A percentile compares a stretch with the other conserved stretches of the same genome.
Conservation (phyloP, 2,329 filamentous ascomycete species). For the Podosphaera xanthii region DNA sequence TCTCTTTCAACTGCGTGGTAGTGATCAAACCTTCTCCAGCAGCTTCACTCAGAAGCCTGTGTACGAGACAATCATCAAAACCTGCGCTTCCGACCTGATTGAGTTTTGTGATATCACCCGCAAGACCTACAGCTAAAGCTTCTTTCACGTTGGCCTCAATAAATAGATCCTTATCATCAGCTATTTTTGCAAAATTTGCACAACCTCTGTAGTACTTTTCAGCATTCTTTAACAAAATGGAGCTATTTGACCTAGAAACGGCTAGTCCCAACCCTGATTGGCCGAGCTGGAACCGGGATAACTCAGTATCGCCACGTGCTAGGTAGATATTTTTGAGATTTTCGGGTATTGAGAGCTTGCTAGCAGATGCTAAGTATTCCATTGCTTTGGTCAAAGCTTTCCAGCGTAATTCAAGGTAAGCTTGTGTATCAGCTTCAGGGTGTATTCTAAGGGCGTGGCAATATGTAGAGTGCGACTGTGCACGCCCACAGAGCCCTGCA, state of each 20-base stretch:
- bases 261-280: constrained; percentile 16
- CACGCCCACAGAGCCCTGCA: background rate
- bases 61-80: background rate
- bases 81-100: background rate
- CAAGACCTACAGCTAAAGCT: background rate
- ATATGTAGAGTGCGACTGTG: constrained; percentile 22
- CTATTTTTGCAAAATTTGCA: background rate
- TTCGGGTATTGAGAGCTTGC: constrained; percentile 25
- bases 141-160: constrained; percentile 1
- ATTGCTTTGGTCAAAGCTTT: constrained; percentile 27
- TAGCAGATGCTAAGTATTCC: constrained; percentile 25
- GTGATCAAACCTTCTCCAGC: constrained; percentile 8
- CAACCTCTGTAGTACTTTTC: constrained; percentile 2
- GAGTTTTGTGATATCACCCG: background rate
- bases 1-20: constrained; percentile 2
- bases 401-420: constrained; percentile 21
- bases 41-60: constrained; percentile 6
- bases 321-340: constrained; percentile 29
- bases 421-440: constrained; percentile 11
- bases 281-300: constrained; percentile 28
- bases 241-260: background rate
- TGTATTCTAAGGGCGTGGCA: constrained; percentile 19
- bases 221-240: constrained; percentile 1
- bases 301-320: constrained; percentile 29
- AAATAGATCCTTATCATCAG: background rate